phyloP scores from a whole-genome alignment of 805 yeast genomes.

The Lipomyces spencermartinsiae region DNA sequence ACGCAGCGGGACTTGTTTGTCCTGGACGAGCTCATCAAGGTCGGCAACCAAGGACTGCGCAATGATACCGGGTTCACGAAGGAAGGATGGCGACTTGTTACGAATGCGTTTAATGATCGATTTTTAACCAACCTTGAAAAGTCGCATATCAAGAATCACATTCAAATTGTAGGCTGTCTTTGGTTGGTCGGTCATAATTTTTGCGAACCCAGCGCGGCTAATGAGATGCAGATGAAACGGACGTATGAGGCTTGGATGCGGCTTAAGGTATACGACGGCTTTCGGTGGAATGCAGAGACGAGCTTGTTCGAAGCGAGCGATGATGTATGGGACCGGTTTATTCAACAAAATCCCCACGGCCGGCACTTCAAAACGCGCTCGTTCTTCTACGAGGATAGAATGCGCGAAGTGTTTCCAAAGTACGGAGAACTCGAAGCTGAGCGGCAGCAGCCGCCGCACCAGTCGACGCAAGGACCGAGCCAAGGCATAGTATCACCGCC shows the following conservation, averaged over 20 bases:
- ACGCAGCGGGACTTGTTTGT: constrained; percentile 22
- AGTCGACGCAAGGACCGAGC: background rate
- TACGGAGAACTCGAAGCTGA: background rate
- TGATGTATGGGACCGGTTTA: constrained; percentile 22
- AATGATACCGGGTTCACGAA: constrained; percentile 29
- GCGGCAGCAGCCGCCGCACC: background rate
- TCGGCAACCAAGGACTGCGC: constrained; percentile 15
- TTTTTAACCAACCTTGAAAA: constrained; percentile 27
- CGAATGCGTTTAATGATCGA: constrained; percentile 23
- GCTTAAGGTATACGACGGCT: constrained; percentile 16
- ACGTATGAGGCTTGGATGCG: constrained; percentile 29
- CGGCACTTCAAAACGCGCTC: constrained; percentile 18
- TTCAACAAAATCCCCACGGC: constrained; percentile 16
- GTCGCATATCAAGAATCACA: constrained; percentile 32
- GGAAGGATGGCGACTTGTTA: constrained; percentile 31
- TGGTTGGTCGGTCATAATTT: background rate
- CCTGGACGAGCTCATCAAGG: constrained; percentile 17
- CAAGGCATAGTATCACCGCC: constrained; percentile 2
- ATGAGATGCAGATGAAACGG: constrained; percentile 20
- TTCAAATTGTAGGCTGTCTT: constrained; percentile 23
- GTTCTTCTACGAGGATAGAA: constrained; percentile 21
- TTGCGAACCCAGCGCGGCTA: background rate
- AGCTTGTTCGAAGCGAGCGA: constrained; percentile 26
- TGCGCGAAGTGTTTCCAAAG: constrained; percentile 24
- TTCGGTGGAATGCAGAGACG: constrained; percentile 22